These are phyloP conservation scores for Bryoerythrophyllum caledonicum DNA, from an alignment of 225 moss, liverwort and hornwort genomes.

Conservation along the genomic window DNA sequence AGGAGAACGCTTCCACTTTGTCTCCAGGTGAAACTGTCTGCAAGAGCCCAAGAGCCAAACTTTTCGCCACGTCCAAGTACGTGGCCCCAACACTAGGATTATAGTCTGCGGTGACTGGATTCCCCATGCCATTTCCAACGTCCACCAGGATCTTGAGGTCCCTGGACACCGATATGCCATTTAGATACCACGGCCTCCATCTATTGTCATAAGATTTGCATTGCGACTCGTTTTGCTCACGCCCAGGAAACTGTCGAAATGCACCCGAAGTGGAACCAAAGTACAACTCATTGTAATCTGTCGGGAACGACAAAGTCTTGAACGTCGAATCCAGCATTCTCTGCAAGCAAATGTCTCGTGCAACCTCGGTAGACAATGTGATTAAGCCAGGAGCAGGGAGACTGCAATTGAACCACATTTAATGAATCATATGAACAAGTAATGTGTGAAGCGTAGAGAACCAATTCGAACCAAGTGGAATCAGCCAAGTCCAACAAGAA, in stretches of 20 bases:
- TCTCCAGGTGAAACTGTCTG: conserved; percentile 5
- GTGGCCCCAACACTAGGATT: not conserved
- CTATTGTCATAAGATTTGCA: not conserved
- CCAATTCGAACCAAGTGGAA: too few relatives aligned
- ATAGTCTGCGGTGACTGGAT: not conserved
- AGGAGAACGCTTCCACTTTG: not conserved
- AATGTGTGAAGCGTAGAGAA: not conserved
- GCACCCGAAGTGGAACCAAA: conserved; percentile 17
- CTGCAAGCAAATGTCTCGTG: conserved; percentile 15
- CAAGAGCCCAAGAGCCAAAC: not conserved
- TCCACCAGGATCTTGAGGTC: conserved; percentile 26
- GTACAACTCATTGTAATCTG: not conserved
- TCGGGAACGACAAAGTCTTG: not conserved
- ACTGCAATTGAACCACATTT: not conserved
- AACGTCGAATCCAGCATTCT: conserved; percentile 13
- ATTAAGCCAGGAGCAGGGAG: conserved; percentile 2
- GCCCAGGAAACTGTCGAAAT: conserved; percentile 12
- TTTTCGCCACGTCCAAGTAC: conserved; percentile 14
- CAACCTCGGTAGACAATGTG: conserved; percentile 9
- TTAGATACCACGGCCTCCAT: not conserved
- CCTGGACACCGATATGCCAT: conserved; percentile 18
- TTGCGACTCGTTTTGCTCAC: not conserved
- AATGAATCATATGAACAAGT: not conserved
- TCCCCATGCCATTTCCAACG: not conserved
- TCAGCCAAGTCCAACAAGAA: not conserved